Percentiles rank a stretch among this genome's conserved stretches.
Evolutionary conservation across 2,329 filamentous ascomycete species (phyloP).

Genomic region (Clarireedia homoeocarpa): DNA sequence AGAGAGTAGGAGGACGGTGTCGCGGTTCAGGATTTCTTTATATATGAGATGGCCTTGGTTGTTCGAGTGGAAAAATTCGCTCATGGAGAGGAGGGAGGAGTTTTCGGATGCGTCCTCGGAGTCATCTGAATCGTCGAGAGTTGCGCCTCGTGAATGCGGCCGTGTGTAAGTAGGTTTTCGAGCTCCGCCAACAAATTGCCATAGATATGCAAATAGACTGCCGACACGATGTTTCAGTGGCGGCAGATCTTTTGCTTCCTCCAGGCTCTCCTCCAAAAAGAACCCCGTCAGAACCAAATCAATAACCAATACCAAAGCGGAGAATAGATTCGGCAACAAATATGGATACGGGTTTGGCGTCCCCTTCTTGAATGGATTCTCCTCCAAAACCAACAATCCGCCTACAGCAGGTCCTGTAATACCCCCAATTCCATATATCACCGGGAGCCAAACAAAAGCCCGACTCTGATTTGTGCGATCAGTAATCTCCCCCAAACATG

Average conservation of each 20-base stretch:
- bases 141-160: conserved; percentile 26
- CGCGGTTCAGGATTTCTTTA: conserved; percentile 63
- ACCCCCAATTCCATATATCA: conserved; percentile 90
- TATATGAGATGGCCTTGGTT: conserved; percentile 41
- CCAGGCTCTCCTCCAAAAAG: conserved; percentile 80
- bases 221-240: conserved; percentile 49
- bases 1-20: conserved; percentile 71
- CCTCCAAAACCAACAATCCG: conserved; percentile 64
- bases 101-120: conserved; percentile 34
- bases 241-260: conserved; percentile 54
- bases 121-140: conserved; percentile 31
- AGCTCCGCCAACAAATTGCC: conserved; percentile 56
- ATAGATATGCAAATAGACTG: conserved; percentile 58
- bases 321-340: conserved; percentile 73
- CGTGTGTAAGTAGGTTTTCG: conserved; percentile 52
- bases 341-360: conserved; percentile 65
- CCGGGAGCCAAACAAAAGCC: conserved; percentile 88
- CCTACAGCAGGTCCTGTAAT: conserved; percentile 92
- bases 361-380: conserved; percentile 42
- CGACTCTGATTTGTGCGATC: conserved; percentile 89
- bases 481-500: conserved; percentile 89
- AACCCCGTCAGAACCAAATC: conserved; percentile 69
- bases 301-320: conserved; percentile 61
- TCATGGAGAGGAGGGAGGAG: conserved; percentile 23
- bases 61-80: conserved; percentile 32